Evolutionary conservation across 257 asterid genomes (phyloP).

Genomic region (Nicotiana benthamiana): DNA sequence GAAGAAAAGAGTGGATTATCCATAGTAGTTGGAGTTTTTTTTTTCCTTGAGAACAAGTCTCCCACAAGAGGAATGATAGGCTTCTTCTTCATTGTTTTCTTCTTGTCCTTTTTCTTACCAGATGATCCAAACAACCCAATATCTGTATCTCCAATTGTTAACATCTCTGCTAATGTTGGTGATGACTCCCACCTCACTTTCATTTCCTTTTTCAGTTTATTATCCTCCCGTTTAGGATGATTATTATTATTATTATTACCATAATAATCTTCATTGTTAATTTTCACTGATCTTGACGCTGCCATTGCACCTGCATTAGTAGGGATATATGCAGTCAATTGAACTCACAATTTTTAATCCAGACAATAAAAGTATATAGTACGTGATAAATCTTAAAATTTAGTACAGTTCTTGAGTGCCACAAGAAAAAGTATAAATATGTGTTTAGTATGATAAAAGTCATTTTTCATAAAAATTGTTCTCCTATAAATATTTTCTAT

Average conservation of each 20-base stretch:
- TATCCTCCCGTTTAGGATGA: slow-evolving; percentile 9
- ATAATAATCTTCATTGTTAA: background rate
- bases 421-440: no score
- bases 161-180: slow-evolving; percentile 33
- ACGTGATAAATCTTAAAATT: no score
- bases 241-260: background rate
- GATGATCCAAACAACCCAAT: slow-evolving; percentile 13
- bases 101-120: slow-evolving; percentile 26
- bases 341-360: background rate
- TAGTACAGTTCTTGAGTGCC: no score
- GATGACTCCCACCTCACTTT: slow-evolving; percentile 15
- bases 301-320: background rate
- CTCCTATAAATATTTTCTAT: no score
- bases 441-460: no score
- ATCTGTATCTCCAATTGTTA: slow-evolving; percentile 24
- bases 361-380: no score
- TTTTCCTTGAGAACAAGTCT: slow-evolving; percentile 56
- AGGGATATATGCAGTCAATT: background rate
- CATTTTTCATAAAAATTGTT: no score
- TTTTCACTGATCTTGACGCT: background rate
- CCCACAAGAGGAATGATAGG: slow-evolving; percentile 69
- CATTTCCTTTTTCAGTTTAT: slow-evolving; percentile 11
- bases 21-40: slow-evolving; percentile 32
- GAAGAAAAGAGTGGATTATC: slow-evolving; percentile 49
- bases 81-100: slow-evolving; percentile 46